Conservation (phyloP, 768 basidiomycete species). For the Kwoniella sp. region DNA sequence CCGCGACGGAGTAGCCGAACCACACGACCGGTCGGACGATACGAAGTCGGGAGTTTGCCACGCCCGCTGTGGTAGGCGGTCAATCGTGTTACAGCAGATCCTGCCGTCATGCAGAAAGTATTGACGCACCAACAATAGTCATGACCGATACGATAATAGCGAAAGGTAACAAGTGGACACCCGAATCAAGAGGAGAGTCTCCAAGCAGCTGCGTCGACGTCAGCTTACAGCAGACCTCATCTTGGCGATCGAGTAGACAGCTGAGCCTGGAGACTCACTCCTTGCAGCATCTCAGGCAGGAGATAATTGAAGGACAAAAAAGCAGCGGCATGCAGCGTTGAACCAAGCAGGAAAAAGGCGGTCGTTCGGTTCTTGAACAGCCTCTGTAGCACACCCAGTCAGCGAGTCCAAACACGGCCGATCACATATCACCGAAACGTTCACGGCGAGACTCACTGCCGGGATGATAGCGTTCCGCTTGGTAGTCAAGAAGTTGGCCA, state of each 20-base stretch:
- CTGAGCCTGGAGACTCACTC: conserved; percentile 18
- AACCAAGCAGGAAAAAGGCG: conserved; percentile 39
- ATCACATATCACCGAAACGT: background rate
- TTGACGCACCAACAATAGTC: conserved; percentile 38
- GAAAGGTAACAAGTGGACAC: conserved; percentile 43
- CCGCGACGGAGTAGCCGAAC: conserved; percentile 39
- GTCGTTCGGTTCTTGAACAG: conserved; percentile 50
- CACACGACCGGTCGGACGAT: conserved; percentile 47
- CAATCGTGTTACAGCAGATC: background rate
- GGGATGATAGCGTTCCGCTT: conserved; percentile 52
- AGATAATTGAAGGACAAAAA: conserved; percentile 40
- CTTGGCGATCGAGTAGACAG: background rate
- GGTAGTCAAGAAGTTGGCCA: conserved; percentile 44
- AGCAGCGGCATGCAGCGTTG: conserved; percentile 38
- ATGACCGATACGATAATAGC: conserved; percentile 28
- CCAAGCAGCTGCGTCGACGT: conserved; percentile 23
- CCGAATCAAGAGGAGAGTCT: conserved; percentile 24
- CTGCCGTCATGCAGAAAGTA: too few species aligned
- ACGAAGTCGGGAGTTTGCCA: conserved; percentile 35
- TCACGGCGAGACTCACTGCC: conserved; percentile 25
- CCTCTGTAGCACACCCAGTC: conserved; percentile 14
- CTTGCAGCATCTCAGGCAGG: conserved; percentile 44
- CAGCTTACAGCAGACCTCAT: background rate
- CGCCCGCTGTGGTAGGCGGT: conserved; percentile 27
- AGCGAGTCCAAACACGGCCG: background rate